Conservation (phyloP, 2,329 filamentous ascomycete genomes). For the Alternaria arbusti region DNA sequence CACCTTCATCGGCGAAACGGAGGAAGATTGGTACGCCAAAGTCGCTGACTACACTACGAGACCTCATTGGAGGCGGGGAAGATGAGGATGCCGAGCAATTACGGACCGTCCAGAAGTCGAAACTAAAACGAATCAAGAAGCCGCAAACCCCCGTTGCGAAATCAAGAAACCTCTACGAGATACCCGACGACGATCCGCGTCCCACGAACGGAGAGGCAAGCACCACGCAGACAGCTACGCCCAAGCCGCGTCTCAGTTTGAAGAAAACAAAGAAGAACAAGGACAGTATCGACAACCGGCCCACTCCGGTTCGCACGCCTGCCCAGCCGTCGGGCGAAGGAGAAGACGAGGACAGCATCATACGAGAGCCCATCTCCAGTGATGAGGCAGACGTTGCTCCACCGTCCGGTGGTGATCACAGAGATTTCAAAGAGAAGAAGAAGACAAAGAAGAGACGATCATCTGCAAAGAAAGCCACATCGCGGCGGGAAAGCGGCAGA, state of each 20-base stretch:
- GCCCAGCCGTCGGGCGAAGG: not conserved
- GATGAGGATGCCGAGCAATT: not conserved
- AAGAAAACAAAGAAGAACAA: not conserved
- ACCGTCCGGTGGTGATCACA: not conserved
- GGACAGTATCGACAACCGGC: not conserved
- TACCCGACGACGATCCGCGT: constrained; percentile 3
- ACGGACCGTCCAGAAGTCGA: not conserved
- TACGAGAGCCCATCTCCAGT: not conserved
- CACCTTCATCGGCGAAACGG: constrained; percentile 1
- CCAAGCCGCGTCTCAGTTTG: not conserved
- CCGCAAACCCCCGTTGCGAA: constrained; percentile 1
- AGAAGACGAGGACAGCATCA: not conserved
- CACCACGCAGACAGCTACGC: not conserved
- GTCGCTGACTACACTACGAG: not conserved
- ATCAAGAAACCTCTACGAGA: not conserved
- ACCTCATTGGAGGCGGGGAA: not conserved
- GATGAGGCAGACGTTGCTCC: not conserved
- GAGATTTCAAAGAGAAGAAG: not conserved
- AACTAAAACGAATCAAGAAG: constrained; percentile 9
- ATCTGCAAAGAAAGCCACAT: not conserved
- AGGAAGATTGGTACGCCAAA: constrained; percentile 4
- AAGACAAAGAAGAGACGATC: not conserved
- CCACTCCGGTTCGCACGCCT: constrained; percentile 3
- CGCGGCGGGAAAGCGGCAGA: not conserved
- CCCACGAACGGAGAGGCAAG: not conserved